Conservation (phyloP, 2,329 filamentous ascomycete genomes). For the Beauveria varroae region DNA sequence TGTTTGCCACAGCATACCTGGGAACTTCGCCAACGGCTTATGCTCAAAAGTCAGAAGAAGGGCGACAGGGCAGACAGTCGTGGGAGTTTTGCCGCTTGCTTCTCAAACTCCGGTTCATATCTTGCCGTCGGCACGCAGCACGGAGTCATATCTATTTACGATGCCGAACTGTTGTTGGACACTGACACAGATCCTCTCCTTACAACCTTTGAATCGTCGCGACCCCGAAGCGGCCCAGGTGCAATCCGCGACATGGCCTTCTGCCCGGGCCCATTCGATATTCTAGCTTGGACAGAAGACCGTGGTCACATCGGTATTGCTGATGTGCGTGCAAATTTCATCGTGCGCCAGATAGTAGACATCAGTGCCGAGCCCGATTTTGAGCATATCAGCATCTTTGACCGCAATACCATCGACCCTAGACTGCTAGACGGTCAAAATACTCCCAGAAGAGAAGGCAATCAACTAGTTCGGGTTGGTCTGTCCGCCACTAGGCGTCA, state of each 20-base stretch:
- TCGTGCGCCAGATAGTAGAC: constrained; percentile 59
- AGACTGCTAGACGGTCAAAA: constrained; percentile 41
- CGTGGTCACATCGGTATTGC: constrained; percentile 67
- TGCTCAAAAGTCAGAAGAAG: constrained; percentile 50
- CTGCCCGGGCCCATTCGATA: constrained; percentile 79
- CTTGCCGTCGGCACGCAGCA: constrained; percentile 75
- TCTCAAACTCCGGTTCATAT: constrained; percentile 63
- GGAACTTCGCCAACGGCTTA: constrained; percentile 42
- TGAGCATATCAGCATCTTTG: constrained; percentile 48
- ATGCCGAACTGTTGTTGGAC: constrained; percentile 42
- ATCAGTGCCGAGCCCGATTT: constrained; percentile 53
- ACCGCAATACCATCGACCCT: constrained; percentile 47
- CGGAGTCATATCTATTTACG: constrained; percentile 69
- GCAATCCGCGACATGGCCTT: constrained; percentile 90
- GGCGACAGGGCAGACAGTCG: constrained; percentile 48
- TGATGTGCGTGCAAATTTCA: constrained; percentile 61
- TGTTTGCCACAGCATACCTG: constrained; percentile 37
- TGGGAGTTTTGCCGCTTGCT: constrained; percentile 72
- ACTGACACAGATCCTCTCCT: constrained; percentile 54
- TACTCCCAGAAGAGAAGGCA: constrained; percentile 27
- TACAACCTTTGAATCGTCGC: constrained; percentile 69
- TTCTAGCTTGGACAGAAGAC: constrained; percentile 91
- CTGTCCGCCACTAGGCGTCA: background rate
- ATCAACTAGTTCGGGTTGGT: constrained; percentile 7
- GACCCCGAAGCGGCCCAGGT: constrained; percentile 61